These are phyloP conservation scores for Colletotrichum sp. DNA, from an alignment of 2,329 filamentous ascomycete species.

Conservation along the genomic window DNA sequence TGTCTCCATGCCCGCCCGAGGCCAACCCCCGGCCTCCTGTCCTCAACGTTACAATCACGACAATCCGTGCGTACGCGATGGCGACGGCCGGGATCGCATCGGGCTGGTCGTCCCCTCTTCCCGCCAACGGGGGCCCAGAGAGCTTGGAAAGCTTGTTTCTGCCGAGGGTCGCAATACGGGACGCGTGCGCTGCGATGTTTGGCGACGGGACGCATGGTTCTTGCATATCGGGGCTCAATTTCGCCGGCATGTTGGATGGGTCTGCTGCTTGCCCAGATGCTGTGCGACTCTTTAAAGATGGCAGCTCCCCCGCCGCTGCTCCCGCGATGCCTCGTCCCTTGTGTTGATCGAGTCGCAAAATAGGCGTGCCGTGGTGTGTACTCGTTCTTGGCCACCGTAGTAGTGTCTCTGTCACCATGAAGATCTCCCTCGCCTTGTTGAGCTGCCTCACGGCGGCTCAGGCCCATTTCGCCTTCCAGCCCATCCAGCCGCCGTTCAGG, in stretches of 20 bases:
- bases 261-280: neutral
- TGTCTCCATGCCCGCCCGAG: neutral
- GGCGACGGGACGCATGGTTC: neutral
- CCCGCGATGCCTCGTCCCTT: neutral
- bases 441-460: neutral
- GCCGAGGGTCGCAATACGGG: neutral
- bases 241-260: neutral
- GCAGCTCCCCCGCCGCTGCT: neutral
- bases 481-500: constrained; percentile 3
- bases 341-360: neutral
- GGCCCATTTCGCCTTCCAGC: constrained; percentile 1
- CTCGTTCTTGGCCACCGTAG: neutral
- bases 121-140: neutral
- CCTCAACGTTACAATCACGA: neutral
- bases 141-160: constrained; percentile 14
- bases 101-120: neutral
- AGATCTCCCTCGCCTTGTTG: constrained; percentile 5
- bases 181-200: neutral
- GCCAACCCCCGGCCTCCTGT: neutral
- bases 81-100: neutral
- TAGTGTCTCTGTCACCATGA: neutral
- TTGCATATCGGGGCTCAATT: neutral
- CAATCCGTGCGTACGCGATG: neutral
- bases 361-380: neutral
- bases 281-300: neutral